Conservation (phyloP, 768 basidiomycete genomes). For the Leccinum subgranulosum region DNA sequence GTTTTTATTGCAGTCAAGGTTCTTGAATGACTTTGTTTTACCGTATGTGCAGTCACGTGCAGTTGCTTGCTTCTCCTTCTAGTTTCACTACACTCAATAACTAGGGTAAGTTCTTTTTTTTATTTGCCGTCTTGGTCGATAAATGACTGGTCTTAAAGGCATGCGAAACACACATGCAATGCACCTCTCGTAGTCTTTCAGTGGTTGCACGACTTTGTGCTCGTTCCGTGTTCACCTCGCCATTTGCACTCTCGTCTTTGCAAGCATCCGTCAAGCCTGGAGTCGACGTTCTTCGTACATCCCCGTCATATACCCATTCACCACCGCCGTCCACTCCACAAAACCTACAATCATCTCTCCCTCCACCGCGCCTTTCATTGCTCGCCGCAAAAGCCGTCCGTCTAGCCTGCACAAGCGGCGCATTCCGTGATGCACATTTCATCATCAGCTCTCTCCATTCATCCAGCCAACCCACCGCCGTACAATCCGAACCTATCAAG, state of each 20-base stretch:
- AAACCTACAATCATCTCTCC: not conserved
- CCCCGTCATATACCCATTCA: not conserved
- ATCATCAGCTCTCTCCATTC: slow-evolving; percentile 57
- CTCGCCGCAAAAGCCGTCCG: slow-evolving; percentile 54
- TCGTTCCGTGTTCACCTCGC: slow-evolving; percentile 11
- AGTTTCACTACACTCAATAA: too few species aligned
- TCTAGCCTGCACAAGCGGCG: slow-evolving; percentile 39
- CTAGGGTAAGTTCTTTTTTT: slow-evolving; percentile 14
- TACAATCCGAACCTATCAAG: slow-evolving; percentile 8
- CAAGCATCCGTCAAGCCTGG: slow-evolving; percentile 6
- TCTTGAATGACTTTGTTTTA: too few species aligned
- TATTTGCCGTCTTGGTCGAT: not conserved
- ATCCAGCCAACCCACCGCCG: slow-evolving; percentile 26
- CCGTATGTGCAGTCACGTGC: slow-evolving; percentile 21
- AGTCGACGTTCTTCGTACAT: not conserved
- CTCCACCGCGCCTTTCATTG: slow-evolving; percentile 15
- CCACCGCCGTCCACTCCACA: not conserved
- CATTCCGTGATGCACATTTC: slow-evolving; percentile 48
- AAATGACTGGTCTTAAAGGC: slow-evolving; percentile 30
- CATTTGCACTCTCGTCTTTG: not conserved
- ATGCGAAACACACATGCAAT: slow-evolving; percentile 75
- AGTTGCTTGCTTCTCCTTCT: not conserved
- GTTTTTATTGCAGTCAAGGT: slow-evolving; percentile 1
- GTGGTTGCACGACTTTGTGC: not conserved
- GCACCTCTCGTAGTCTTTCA: slow-evolving; percentile 47